phyloP scores from a whole-genome alignment of 129 eudicot species.

The Apium graveolens region DNA sequence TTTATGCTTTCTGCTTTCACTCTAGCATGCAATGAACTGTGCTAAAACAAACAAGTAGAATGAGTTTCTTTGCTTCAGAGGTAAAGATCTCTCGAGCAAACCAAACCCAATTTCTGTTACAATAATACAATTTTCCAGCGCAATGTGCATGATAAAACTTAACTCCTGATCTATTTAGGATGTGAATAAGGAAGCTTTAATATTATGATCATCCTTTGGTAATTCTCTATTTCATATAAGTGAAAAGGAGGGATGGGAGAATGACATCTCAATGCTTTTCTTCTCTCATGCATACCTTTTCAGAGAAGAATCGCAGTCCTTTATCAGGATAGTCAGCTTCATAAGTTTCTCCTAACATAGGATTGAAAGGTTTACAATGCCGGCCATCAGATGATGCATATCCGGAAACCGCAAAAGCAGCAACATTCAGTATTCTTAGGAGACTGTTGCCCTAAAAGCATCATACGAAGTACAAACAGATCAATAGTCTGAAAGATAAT shows the following conservation, averaged over 20 bases:
- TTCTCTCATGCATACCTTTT: conserved; percentile 49
- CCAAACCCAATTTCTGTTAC: neutral
- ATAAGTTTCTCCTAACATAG: conserved; percentile 88
- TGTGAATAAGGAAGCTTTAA: neutral
- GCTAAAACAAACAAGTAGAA: neutral
- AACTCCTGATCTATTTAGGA: neutral
- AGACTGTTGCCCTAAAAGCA: conserved; percentile 65
- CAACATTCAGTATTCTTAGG: conserved; percentile 61
- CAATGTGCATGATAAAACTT: neutral
- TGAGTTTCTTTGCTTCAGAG: neutral
- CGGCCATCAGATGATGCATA: conserved; percentile 87
- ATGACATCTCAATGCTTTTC: neutral
- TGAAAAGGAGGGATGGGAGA: neutral
- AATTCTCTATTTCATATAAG: neutral
- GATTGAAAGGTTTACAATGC: conserved; percentile 90
- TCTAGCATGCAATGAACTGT: neutral
- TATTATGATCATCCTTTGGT: neutral
- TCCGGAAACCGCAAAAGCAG: conserved; percentile 96
- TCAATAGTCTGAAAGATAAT: neutral
- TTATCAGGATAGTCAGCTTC: conserved; percentile 94
- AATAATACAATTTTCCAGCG: neutral
- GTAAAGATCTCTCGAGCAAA: neutral
- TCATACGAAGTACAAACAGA: conserved; percentile 14
- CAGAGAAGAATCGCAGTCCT: conserved; percentile 85
- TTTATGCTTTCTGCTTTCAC: neutral